Conservation (phyloP, 805 yeast species). For the Candida coquimbonensis region DNA sequence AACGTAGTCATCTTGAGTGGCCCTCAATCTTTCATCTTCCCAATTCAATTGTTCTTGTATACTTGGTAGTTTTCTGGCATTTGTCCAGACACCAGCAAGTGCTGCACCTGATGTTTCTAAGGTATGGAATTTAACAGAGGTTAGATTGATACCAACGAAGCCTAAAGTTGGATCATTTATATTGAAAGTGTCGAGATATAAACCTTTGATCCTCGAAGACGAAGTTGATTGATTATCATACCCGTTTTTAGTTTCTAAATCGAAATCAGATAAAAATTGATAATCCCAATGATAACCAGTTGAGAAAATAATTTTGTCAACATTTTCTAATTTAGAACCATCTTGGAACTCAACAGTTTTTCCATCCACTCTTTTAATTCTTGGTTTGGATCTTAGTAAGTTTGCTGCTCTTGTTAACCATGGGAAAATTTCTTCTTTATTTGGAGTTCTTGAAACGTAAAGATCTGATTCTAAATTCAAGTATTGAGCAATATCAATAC, state of each 20-base stretch:
- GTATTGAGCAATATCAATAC: constrained; percentile 37
- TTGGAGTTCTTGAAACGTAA: constrained; percentile 71
- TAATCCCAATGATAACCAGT: constrained; percentile 38
- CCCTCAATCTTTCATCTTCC: constrained; percentile 23
- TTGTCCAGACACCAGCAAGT: constrained; percentile 47
- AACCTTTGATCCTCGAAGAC: constrained; percentile 29
- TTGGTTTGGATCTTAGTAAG: constrained; percentile 26
- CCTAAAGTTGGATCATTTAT: constrained; percentile 39
- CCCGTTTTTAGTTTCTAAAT: constrained; percentile 16
- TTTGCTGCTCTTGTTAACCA: constrained; percentile 36
- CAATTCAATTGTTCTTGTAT: constrained; percentile 31
- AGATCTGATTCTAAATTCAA: constrained; percentile 32
- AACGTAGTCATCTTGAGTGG: constrained; percentile 15
- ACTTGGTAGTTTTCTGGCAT: constrained; percentile 33
- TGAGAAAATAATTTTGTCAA: constrained; percentile 32
- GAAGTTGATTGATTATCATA: constrained; percentile 8
- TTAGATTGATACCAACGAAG: constrained; percentile 31
- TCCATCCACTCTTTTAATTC: constrained; percentile 21
- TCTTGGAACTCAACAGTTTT: constrained; percentile 27
- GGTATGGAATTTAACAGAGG: constrained; percentile 40
- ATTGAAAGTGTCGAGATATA: constrained; percentile 38
- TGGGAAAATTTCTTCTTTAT: constrained; percentile 38
- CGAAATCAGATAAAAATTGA: constrained; percentile 26
- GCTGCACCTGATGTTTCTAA: constrained; percentile 45
- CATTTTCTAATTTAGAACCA: constrained; percentile 26